phyloP scores from a whole-genome alignment of 371 early-diverging fungal genomes.

The Phascolomyces articulosus region DNA sequence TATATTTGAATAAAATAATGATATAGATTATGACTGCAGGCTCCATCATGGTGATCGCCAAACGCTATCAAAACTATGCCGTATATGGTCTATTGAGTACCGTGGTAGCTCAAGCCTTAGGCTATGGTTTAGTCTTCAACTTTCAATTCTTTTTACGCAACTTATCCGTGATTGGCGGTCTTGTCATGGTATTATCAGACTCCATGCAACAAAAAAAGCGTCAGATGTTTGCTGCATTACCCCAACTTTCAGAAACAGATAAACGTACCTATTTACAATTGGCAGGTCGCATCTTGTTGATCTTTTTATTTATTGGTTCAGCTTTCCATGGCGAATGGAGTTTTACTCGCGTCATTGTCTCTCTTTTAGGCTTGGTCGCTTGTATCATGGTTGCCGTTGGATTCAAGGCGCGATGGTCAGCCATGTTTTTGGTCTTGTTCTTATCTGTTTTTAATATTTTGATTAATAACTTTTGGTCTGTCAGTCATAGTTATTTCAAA shows the following conservation, averaged over 20 bases:
- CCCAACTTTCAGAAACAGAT: slow-evolving; percentile 75
- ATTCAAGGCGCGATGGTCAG: slow-evolving; percentile 94
- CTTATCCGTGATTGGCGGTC: slow-evolving; percentile 87
- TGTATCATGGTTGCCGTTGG: slow-evolving; percentile 93
- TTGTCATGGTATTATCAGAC: slow-evolving; percentile 87
- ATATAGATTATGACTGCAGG: slow-evolving; percentile 70
- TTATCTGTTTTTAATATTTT: slow-evolving; percentile 84
- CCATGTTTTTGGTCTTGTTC: slow-evolving; percentile 86
- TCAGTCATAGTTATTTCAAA: slow-evolving; percentile 70
- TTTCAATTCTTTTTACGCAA: slow-evolving; percentile 85
- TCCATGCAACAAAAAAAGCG: slow-evolving; percentile 51
- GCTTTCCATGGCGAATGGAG: slow-evolving; percentile 82
- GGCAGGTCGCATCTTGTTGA: slow-evolving; percentile 86
- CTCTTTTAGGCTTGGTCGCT: slow-evolving; percentile 72
- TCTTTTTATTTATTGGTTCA: slow-evolving; percentile 86
- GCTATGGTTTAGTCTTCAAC: slow-evolving; percentile 90
- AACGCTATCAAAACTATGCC: slow-evolving; percentile 75
- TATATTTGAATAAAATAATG: background rate
- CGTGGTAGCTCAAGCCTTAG: slow-evolving; percentile 83
- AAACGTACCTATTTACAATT: slow-evolving; percentile 82
- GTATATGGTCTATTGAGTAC: slow-evolving; percentile 78
- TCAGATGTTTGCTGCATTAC: slow-evolving; percentile 82
- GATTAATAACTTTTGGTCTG: slow-evolving; percentile 95
- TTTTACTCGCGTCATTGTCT: slow-evolving; percentile 64
- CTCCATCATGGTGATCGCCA: slow-evolving; percentile 80